A percentile compares a stretch with the other conserved stretches of the same genome.
phyloP scores from a whole-genome alignment of 768 basidiomycete genomes.

The Boletus coccyginus region DNA sequence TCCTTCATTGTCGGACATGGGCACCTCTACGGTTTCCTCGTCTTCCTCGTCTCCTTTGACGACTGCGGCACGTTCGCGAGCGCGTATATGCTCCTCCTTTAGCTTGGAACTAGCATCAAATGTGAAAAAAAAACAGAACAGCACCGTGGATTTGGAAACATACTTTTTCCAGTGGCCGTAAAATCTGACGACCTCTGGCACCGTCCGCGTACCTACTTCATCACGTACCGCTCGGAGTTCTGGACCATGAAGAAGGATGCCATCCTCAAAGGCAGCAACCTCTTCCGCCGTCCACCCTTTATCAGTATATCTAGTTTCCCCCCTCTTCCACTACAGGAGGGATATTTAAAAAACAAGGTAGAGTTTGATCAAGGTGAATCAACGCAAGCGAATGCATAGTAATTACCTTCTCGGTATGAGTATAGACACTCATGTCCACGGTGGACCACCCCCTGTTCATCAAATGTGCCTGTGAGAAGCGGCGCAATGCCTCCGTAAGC shows the following conservation, averaged over 20 bases:
- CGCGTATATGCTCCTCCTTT: conserved; percentile 61
- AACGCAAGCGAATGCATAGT: conserved; percentile 4
- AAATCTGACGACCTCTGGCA: conserved; percentile 79
- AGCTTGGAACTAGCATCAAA: conserved; percentile 51
- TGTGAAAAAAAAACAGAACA: conserved; percentile 10
- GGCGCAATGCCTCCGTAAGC: conserved; percentile 71
- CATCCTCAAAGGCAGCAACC: conserved; percentile 72
- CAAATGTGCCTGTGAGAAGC: conserved; percentile 66
- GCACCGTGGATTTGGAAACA: conserved; percentile 9
- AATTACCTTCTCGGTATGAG: conserved; percentile 63
- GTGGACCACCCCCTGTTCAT: conserved; percentile 54
- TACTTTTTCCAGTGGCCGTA: conserved; percentile 89
- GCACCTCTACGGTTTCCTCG: conserved; percentile 31
- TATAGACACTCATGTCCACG: conserved; percentile 60
- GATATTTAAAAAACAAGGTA: not conserved
- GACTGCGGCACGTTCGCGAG: conserved; percentile 37
- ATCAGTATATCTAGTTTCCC: conserved; percentile 65
- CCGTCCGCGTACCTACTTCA: conserved; percentile 64
- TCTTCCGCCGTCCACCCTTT: conserved; percentile 71
- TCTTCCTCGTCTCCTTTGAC: conserved; percentile 27
- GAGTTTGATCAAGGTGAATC: conserved; percentile 7
- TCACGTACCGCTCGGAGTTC: conserved; percentile 78
- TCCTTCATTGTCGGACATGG: conserved; percentile 64
- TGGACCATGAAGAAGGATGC: conserved; percentile 66
- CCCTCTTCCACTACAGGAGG: conserved; percentile 63